These are phyloP conservation scores for Candida pseudoglaebosa DNA, from an alignment of 805 yeast genomes.

Conservation along the genomic window DNA sequence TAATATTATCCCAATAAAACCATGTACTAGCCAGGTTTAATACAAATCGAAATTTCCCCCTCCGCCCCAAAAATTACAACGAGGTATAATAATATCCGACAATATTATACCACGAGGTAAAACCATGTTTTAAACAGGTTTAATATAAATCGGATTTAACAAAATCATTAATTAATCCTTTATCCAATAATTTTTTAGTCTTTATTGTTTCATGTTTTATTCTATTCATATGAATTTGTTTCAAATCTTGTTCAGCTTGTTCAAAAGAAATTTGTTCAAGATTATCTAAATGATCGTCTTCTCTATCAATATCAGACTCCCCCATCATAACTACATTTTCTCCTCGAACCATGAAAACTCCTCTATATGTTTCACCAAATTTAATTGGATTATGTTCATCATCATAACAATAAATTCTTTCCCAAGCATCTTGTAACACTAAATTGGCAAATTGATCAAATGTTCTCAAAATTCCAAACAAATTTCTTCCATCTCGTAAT, in stretches of 20 bases:
- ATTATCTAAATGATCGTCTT: constrained; percentile 61
- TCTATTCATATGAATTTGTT: constrained; percentile 24
- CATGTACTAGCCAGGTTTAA: no score
- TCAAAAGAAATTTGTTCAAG: constrained; percentile 58
- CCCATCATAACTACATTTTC: constrained; percentile 94
- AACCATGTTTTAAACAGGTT: no score
- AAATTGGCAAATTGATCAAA: constrained; percentile 94
- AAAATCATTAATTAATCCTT: constrained; percentile 57
- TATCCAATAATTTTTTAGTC: constrained; percentile 45
- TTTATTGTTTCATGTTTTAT: constrained; percentile 41
- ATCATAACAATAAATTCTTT: constrained; percentile 63
- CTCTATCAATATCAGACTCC: constrained; percentile 84
- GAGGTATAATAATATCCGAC: no score
- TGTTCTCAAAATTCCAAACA: constrained; percentile 87
- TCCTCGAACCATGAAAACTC: constrained; percentile 87
- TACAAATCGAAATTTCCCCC: no score
- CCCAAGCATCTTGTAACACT: constrained; percentile 86
- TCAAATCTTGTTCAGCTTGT: constrained; percentile 50
- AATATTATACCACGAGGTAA: no score
- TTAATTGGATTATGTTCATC: constrained; percentile 37
- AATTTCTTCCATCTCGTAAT: constrained; percentile 82
- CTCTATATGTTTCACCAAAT: constrained; percentile 75
- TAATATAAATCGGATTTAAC: constrained; percentile 53
- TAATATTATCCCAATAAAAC: no score
- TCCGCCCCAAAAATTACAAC: no score